A percentile compares a stretch with the other conserved stretches of the same genome.
Conservation (phyloP, 1,284 basidiomycete genomes). For the Porogramme epimiltina region DNA sequence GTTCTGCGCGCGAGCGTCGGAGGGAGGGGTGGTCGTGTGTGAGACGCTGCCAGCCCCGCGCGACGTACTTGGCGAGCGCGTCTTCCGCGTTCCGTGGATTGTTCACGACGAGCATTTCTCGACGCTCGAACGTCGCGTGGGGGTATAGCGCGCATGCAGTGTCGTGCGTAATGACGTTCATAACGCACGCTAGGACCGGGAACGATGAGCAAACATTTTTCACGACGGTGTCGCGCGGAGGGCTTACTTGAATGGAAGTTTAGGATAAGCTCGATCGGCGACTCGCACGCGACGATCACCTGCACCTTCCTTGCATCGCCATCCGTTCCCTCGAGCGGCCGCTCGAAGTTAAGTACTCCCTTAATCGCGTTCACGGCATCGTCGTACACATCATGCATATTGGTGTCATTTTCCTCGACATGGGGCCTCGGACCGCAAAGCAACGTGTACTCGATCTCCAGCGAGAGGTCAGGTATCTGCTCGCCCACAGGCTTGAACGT, state of each 20-base stretch:
- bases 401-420: not conserved
- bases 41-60: slow-evolving; percentile 31
- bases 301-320: slow-evolving; percentile 6
- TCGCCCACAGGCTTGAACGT: not conserved
- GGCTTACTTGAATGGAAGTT: slow-evolving; percentile 47
- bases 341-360: slow-evolving; percentile 18
- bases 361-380: not conserved
- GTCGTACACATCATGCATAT: not conserved
- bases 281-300: slow-evolving; percentile 21
- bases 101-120: slow-evolving; percentile 12
- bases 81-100: not conserved
- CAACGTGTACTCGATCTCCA: not conserved
- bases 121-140: slow-evolving; percentile 32
- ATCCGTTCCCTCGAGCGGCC: not conserved
- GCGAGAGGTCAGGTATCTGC: not conserved
- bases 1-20: no score
- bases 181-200: slow-evolving; percentile 45
- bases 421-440: not conserved
- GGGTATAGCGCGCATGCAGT: slow-evolving; percentile 38
- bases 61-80: slow-evolving; percentile 29
- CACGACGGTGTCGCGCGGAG: not conserved
- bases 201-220: not conserved
- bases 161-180: slow-evolving; percentile 42
- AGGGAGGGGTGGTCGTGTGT: no score
- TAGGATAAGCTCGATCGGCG: slow-evolving; percentile 38